phyloP scores from a whole-genome alignment of 768 basidiomycete species.

The Agaricus bisporus region DNA sequence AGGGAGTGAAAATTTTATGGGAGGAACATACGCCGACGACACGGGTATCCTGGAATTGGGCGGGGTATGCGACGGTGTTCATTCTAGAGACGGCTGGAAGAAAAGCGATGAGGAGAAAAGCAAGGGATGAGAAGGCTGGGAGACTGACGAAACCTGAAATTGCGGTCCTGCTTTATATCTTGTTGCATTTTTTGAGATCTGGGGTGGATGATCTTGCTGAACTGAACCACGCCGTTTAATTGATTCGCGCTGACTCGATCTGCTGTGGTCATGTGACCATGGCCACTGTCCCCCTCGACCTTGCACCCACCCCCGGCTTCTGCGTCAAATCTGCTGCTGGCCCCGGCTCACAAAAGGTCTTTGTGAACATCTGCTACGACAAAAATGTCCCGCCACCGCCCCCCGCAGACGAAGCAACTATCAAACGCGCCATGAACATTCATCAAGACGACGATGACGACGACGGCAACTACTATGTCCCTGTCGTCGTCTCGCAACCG shows the following conservation, averaged over 20 bases:
- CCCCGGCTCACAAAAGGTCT: slow-evolving; percentile 49
- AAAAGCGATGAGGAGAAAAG: slow-evolving; percentile 16
- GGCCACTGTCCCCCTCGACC: slow-evolving; percentile 22
- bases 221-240: slow-evolving; percentile 12
- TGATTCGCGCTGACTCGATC: not conserved
- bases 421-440: slow-evolving; percentile 53
- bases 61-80: slow-evolving; percentile 57
- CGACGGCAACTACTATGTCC: slow-evolving; percentile 54
- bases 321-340: slow-evolving; percentile 57
- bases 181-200: slow-evolving; percentile 16
- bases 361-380: slow-evolving; percentile 74
- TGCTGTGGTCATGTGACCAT: not conserved
- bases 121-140: slow-evolving; percentile 16
- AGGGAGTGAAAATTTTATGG: not conserved
- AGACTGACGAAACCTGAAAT: slow-evolving; percentile 24
- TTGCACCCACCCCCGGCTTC: slow-evolving; percentile 62
- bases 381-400: slow-evolving; percentile 63
- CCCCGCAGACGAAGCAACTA: slow-evolving; percentile 47
- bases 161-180: slow-evolving; percentile 27
- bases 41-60: slow-evolving; percentile 74
- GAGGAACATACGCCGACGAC: slow-evolving; percentile 63
- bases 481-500: slow-evolving; percentile 62
- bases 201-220: slow-evolving; percentile 10
- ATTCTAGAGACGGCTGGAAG: slow-evolving; percentile 39
- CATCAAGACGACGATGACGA: slow-evolving; percentile 32